These are phyloP conservation scores for Diaporthe sp. DNA, from an alignment of 2,329 filamentous ascomycete species.

Conservation along the genomic window DNA sequence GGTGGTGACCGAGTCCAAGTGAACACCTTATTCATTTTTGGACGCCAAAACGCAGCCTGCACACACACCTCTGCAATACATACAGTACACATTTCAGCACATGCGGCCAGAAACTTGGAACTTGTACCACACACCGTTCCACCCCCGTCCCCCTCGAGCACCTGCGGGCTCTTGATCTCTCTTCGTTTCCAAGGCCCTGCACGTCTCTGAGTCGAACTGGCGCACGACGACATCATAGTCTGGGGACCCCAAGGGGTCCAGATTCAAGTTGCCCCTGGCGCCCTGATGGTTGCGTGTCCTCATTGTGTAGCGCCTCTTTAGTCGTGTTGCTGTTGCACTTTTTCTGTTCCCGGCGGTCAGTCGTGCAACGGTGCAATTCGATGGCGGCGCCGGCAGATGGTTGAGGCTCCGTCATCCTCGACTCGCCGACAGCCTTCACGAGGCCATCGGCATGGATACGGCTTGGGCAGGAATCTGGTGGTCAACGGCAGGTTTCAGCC, in stretches of 20 bases:
- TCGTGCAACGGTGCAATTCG: neutral
- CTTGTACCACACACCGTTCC: neutral
- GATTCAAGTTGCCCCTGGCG: neutral
- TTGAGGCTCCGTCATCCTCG: constrained; percentile 7
- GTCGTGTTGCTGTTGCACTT: neutral
- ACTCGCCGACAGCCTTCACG: neutral
- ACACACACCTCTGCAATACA: neutral
- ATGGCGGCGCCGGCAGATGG: constrained; percentile 23
- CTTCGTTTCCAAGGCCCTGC: constrained; percentile 8
- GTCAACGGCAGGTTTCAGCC: neutral
- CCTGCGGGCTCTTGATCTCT: neutral
- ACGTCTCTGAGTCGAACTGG: constrained; percentile 6
- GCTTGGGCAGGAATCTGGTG: neutral
- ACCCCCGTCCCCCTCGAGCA: neutral
- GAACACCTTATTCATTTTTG: neutral
- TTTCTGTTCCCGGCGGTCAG: neutral
- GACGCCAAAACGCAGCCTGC: neutral
- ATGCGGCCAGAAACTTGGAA: constrained; percentile 16
- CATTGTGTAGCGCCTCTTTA: neutral
- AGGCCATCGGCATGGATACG: neutral
- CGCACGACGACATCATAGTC: constrained; percentile 23
- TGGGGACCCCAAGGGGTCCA: neutral
- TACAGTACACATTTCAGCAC: neutral
- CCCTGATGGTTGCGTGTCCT: constrained; percentile 8
- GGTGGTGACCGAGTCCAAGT: neutral